A percentile compares a stretch with the other conserved stretches of the same genome.
Evolutionary conservation across 345 rosid genomes (phyloP).

Genomic region (Pseudoturritis turrita): DNA sequence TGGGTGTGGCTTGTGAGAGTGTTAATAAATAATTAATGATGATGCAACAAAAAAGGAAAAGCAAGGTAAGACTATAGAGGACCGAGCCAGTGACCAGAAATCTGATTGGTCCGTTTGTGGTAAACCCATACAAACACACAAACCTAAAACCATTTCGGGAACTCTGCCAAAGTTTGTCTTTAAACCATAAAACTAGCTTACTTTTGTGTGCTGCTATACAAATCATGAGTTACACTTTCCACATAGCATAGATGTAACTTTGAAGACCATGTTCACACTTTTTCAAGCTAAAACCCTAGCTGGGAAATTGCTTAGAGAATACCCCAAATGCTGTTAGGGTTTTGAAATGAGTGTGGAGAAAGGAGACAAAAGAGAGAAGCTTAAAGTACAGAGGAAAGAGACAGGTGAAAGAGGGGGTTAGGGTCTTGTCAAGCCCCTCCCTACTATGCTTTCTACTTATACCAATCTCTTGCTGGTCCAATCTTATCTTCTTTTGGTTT

Average conservation of each 20-base stretch:
- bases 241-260: conserved; percentile 19
- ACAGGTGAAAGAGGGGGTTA: not conserved
- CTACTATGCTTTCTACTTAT: not conserved
- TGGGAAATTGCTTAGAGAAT: not conserved
- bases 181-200: not conserved
- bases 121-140: conserved; percentile 7
- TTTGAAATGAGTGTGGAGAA: not conserved
- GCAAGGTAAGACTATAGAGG: not conserved
- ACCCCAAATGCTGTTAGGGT: not conserved
- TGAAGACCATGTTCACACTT: not conserved
- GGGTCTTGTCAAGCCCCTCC: not conserved
- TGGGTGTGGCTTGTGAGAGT: conserved; percentile 9
- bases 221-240: not conserved
- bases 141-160: conserved; percentile 21
- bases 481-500: not conserved
- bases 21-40: not conserved
- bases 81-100: conserved; percentile 23
- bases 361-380: conserved; percentile 15
- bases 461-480: conserved; percentile 23
- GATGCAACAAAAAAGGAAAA: not conserved
- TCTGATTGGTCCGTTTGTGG: conserved; percentile 10
- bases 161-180: conserved; percentile 4
- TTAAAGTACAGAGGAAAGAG: conserved; percentile 11
- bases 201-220: not conserved
- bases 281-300: not conserved